These are phyloP conservation scores for Gastrodia elata DNA, from an alignment of 106 monocot genomes.

Conservation along the genomic window DNA sequence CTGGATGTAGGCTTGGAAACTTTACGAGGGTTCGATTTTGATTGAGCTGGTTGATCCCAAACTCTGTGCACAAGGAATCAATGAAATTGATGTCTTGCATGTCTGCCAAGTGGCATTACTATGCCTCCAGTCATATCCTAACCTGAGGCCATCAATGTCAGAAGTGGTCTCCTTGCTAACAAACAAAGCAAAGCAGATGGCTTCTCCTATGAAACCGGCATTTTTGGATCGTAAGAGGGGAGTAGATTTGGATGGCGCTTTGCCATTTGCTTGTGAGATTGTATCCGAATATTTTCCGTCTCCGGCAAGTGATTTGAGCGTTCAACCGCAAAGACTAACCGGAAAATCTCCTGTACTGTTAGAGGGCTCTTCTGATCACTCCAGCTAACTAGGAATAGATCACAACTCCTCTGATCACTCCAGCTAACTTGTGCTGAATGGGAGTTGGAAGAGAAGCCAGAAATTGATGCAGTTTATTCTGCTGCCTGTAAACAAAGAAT, in stretches of 20 bases:
- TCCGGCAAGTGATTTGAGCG: background rate
- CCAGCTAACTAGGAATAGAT: background rate
- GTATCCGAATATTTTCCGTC: conserved; percentile 6
- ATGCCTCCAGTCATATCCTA: conserved; percentile 38
- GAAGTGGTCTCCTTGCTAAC: conserved; percentile 40
- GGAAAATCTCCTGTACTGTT: background rate
- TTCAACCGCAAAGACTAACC: background rate
- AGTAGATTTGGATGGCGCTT: background rate
- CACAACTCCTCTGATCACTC: background rate
- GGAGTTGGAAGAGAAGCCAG: background rate
- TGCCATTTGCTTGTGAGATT: conserved; percentile 14
- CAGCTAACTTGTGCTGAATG: background rate
- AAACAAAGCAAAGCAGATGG: conserved; percentile 14
- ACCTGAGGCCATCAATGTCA: conserved; percentile 44
- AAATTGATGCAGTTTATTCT: background rate
- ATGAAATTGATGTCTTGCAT: conserved; percentile 25
- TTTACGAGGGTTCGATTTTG: conserved; percentile 33
- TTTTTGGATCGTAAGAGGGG: conserved; percentile 21
- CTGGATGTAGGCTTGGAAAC: conserved; percentile 41
- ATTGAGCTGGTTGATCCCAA: conserved; percentile 34
- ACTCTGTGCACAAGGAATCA: conserved; percentile 20
- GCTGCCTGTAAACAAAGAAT: too few species aligned
- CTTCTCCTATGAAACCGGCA: conserved; percentile 36
- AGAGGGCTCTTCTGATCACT: background rate
- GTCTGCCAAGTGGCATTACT: conserved; percentile 33